Base-by-base conservation (phyloP, 768 basidiomycete genomes). In the Russula lepida region DNA sequence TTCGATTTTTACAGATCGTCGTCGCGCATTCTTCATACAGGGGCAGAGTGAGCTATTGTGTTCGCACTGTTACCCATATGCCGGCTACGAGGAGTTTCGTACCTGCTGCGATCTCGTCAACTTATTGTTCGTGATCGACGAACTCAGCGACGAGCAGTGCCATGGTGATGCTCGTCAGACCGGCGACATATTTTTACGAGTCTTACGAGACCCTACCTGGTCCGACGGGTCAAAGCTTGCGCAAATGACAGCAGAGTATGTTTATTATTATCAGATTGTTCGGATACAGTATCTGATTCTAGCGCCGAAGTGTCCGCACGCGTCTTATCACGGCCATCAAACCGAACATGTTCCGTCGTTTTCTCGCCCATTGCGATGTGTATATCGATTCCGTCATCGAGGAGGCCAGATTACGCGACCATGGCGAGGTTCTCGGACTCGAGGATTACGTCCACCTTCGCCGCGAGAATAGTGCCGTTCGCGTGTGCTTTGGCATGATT, bases 391-490 rank as follows among this genome's bases (percentile, higher is more conserved):
- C 77, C 47, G 82, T 89, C 4, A 78, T 76, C n/a, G 71, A 69
- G 53, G 84, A 87, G 70, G 85, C 85, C 11, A 78, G 79, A 64
- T 78, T 85, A 53, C 82, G 85, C 53, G 81, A 84, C 68, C 72
- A 71, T 56, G 78, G 78, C 17, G 70, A 80, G 51, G 78, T 88
- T 32, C 81, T 86, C 44, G 76, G 77, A 68, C 69, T 83, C 46
- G 74, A 78, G 12, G 71, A 78, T 3, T 88, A 83, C 73, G 75
- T 80, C 54, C 67, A 73, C 3, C 77, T 86, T 61, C 84, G 86
- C 51, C 80, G 86, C 54, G 82, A 87, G 68, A 87, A 84, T 71
- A 86, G 85, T 69, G 86, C 82, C 47, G 80, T 83, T 65, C 77
- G 81, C 28, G 75, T 82, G 56, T 86, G 83, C 71, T 85, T 84